phyloP scores from a whole-genome alignment of 2,329 filamentous ascomycete species.

The Lecanicillium sp. region DNA sequence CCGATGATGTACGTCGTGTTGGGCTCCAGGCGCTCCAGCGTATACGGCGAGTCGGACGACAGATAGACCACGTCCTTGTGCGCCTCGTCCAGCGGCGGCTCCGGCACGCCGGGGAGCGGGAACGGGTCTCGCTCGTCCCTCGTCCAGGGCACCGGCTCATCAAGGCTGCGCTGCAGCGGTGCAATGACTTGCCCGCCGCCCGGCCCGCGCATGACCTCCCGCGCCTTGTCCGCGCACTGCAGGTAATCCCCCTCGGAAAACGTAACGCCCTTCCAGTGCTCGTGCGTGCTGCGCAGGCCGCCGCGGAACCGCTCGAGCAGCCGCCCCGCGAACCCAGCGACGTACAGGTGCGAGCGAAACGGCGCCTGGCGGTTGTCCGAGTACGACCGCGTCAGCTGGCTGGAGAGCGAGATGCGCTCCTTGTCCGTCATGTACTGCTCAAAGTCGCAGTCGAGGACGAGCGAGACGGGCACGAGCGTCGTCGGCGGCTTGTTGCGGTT shows the following conservation, averaged over 20 bases:
- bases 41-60: conserved; percentile 83
- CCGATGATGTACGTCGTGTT: conserved; percentile 90
- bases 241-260: conserved; percentile 72
- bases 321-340: conserved; percentile 71
- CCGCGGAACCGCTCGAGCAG: conserved; percentile 75
- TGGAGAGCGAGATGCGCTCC: conserved; percentile 73
- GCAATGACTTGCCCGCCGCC: conserved; percentile 48
- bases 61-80: conserved; percentile 66
- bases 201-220: conserved; percentile 52
- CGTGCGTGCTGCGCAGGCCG: conserved; percentile 61
- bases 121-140: conserved; percentile 24
- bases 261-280: conserved; percentile 69
- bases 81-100: conserved; percentile 22
- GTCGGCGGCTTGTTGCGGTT: conserved; percentile 26
- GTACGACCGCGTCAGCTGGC: conserved; percentile 82
- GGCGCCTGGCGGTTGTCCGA: conserved; percentile 70
- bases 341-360: conserved; percentile 63
- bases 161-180: conserved; percentile 37
- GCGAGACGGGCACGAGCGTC: conserved; percentile 62
- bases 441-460: conserved; percentile 88
- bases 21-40: conserved; percentile 73
- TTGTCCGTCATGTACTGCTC: conserved; percentile 83
- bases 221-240: conserved; percentile 56
- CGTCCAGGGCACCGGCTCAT: conserved; percentile 20
- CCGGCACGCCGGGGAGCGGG: conserved; percentile 21